A percentile compares a stretch with the other conserved stretches of the same genome.
phyloP scores from a whole-genome alignment of 108 stramenopile species.

The Cyclotella atomus region DNA sequence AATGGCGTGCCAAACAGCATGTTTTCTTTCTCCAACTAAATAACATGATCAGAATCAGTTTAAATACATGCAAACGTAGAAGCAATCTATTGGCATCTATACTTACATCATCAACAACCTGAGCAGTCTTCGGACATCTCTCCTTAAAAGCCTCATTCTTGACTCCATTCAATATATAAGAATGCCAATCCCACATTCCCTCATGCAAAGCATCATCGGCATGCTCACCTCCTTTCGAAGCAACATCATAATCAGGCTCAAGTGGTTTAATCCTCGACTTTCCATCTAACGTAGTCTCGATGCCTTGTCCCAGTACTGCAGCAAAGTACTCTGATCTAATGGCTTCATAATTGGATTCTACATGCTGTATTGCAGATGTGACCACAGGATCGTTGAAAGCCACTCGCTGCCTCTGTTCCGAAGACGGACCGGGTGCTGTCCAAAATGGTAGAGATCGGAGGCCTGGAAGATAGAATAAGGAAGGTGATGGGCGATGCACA shows the following conservation, averaged over 20 bases:
- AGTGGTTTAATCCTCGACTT: slow-evolving; percentile 43
- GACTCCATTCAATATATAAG: slow-evolving; percentile 79
- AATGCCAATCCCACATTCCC: slow-evolving; percentile 92
- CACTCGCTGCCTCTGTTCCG: slow-evolving; percentile 41
- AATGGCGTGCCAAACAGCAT: slow-evolving; percentile 75
- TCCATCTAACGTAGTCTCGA: slow-evolving; percentile 5
- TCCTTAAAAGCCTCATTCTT: slow-evolving; percentile 57
- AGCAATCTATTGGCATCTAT: neutral
- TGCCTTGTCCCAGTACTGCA: slow-evolving; percentile 39
- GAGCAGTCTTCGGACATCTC: slow-evolving; percentile 77
- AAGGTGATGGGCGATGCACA: slow-evolving; percentile 76
- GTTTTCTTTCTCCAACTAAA: slow-evolving; percentile 32
- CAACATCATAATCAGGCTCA: slow-evolving; percentile 63
- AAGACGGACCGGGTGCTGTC: slow-evolving; percentile 19
- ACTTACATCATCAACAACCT: slow-evolving; percentile 59
- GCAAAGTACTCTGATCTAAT: slow-evolving; percentile 78
- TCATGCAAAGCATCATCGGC: slow-evolving; percentile 39
- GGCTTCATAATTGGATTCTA: slow-evolving; percentile 59
- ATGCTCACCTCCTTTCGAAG: slow-evolving; percentile 53
- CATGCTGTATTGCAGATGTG: slow-evolving; percentile 59
- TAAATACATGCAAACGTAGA: slow-evolving; percentile 13
- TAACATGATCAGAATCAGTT: slow-evolving; percentile 17
- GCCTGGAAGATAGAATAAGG: slow-evolving; percentile 57
- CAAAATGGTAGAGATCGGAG: slow-evolving; percentile 41
- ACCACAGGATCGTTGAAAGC: slow-evolving; percentile 84